Percentiles rank a stretch among this genome's conserved stretches.
These are phyloP conservation scores for Dactylellina sp. DNA, from an alignment of 2,329 filamentous ascomycete species.

Conservation along the genomic window DNA sequence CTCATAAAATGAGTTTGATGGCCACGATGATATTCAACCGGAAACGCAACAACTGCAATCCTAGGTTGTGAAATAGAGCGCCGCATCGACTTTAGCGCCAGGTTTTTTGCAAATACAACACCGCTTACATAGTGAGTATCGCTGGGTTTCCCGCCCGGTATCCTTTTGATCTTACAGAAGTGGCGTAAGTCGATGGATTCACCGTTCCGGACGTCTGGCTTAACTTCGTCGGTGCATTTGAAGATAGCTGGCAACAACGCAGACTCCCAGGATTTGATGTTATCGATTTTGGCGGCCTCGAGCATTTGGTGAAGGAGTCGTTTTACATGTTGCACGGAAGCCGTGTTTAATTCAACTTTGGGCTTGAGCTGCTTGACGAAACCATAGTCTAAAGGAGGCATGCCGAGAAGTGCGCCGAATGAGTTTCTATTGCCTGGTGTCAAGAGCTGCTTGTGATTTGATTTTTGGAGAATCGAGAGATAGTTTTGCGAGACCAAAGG, in stretches of 20 bases:
- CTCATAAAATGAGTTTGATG: constrained; percentile 98
- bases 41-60: constrained; percentile 92
- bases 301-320: constrained; percentile 86
- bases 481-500: constrained; percentile 51
- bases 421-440: constrained; percentile 40
- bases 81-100: constrained; percentile 96
- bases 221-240: constrained; percentile 91
- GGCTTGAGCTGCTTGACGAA: constrained; percentile 64
- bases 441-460: constrained; percentile 37
- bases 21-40: constrained; percentile 89
- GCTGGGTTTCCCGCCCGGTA: constrained; percentile 86
- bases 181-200: constrained; percentile 98
- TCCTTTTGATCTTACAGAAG: constrained; percentile 97
- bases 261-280: constrained; percentile 84
- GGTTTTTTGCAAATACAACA: constrained; percentile 95
- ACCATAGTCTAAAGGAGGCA: constrained; percentile 32
- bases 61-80: constrained; percentile 84
- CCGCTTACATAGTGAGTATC: constrained; percentile 98
- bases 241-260: constrained; percentile 90
- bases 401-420: constrained; percentile 44
- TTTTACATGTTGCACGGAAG: constrained; percentile 88
- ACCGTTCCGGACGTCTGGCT: constrained; percentile 87
- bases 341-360: constrained; percentile 84
- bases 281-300: constrained; percentile 78
- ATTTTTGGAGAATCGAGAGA: constrained; percentile 52